Percentiles rank a stretch among this genome's conserved stretches.
phyloP scores from a whole-genome alignment of 2,329 filamentous ascomycete genomes.

The Aspergillus nomiae region DNA sequence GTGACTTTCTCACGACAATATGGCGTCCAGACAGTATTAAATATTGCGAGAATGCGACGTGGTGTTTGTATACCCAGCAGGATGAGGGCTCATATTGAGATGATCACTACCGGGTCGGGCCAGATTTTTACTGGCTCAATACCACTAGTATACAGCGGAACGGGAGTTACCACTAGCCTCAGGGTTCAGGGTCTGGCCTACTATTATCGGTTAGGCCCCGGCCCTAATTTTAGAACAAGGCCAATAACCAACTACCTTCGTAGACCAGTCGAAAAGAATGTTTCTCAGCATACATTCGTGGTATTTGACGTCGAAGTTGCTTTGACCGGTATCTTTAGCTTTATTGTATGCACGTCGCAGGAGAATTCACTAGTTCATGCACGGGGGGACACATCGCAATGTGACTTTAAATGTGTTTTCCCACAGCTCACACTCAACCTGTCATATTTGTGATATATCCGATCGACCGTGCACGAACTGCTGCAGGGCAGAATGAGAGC shows the following conservation, averaged over 20 bases:
- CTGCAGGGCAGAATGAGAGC: neutral
- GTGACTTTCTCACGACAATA: neutral
- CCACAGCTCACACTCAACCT: neutral
- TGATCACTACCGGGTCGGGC: neutral
- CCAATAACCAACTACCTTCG: neutral
- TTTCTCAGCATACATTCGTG: neutral
- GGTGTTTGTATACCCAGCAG: neutral
- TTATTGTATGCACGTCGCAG: slow-evolving; percentile 1
- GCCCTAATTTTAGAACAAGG: neutral
- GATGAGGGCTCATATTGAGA: neutral
- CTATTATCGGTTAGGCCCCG: neutral
- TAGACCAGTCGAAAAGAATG: neutral
- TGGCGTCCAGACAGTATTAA: neutral
- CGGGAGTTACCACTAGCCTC: neutral
- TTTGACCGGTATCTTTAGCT: neutral
- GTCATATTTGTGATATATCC: neutral
- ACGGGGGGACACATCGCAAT: neutral
- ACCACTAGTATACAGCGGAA: neutral
- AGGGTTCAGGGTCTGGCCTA: neutral
- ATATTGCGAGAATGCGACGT: neutral
- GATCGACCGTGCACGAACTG: neutral
- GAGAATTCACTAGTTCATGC: neutral
- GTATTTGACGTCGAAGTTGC: too few relatives aligned
- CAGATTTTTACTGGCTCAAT: neutral
- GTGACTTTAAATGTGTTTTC: neutral